Percentiles rank a stretch among this genome's conserved stretches.
phyloP scores from a whole-genome alignment of 768 basidiomycete genomes.

The Hypholoma fasciculare region DNA sequence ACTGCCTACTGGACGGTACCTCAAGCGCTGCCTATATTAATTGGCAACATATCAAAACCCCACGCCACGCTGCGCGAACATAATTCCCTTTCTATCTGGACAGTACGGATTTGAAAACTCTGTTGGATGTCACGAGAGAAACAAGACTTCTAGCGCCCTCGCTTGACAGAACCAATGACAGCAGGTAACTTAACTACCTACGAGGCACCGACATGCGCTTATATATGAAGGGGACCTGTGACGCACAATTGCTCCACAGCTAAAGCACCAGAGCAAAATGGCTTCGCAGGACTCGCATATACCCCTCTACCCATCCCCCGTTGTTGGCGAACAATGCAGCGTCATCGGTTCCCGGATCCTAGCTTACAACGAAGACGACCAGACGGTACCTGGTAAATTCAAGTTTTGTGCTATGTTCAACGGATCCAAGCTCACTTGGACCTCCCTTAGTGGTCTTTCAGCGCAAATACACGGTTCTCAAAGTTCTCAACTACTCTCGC shows the following conservation, averaged over 20 bases:
- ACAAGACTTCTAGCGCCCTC: not conserved
- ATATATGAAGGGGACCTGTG: not conserved
- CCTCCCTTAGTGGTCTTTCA: not conserved
- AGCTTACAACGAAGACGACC: not conserved
- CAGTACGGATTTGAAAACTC: not conserved
- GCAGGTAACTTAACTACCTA: not conserved
- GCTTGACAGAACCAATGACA: constrained; percentile 1
- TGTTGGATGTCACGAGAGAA: not conserved
- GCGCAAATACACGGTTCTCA: constrained; percentile 3
- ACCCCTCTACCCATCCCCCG: not conserved
- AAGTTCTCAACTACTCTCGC: not conserved
- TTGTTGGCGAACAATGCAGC: not conserved
- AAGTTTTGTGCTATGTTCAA: not conserved
- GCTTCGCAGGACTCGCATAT: not conserved
- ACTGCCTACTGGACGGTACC: not conserved
- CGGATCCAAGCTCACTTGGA: not conserved
- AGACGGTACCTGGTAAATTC: not conserved
- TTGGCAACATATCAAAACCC: not conserved
- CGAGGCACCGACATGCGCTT: not conserved
- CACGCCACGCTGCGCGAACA: not conserved
- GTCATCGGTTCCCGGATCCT: not conserved
- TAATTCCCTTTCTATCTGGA: not conserved
- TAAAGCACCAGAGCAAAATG: not conserved
- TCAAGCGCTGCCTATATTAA: not conserved
- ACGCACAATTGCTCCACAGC: not conserved